Percentiles rank a stretch among this genome's conserved stretches.
Conservation (phyloP, 2,329 filamentous ascomycete species). For the Beauveria australis region DNA sequence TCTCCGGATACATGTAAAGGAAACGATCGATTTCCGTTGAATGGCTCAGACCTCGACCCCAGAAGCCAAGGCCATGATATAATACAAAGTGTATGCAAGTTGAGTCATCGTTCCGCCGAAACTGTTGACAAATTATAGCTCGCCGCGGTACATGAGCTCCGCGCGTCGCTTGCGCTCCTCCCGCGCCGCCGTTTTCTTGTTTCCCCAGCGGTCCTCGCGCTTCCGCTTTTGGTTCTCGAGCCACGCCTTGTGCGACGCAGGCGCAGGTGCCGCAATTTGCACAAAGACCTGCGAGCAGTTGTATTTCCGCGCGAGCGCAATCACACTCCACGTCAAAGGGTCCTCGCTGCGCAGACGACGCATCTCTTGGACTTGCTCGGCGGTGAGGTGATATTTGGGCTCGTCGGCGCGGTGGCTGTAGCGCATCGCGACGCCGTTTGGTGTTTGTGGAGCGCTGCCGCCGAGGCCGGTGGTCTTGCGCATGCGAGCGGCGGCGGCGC, state of each 20-base stretch:
- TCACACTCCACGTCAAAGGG: constrained; percentile 47
- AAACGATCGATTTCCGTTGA: not conserved
- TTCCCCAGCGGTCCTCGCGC: constrained; percentile 49
- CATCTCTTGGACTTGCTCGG: constrained; percentile 52
- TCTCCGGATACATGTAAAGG: not conserved
- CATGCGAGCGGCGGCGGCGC: constrained; percentile 37
- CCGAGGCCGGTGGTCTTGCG: constrained; percentile 30
- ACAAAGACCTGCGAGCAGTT: constrained; percentile 49
- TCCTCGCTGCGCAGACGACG: constrained; percentile 44
- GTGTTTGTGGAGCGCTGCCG: constrained; percentile 12
- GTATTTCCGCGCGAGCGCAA: constrained; percentile 44
- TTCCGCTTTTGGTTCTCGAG: constrained; percentile 38
- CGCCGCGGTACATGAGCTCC: constrained; percentile 42
- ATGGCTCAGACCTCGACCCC: not conserved
- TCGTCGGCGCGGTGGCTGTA: constrained; percentile 24
- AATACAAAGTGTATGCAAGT: constrained; percentile 7
- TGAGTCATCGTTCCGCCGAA: not conserved
- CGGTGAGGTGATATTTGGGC: constrained; percentile 43
- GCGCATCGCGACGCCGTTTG: constrained; percentile 25
- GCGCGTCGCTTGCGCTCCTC: constrained; percentile 47
- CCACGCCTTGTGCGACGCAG: constrained; percentile 37
- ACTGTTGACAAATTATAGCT: constrained; percentile 31
- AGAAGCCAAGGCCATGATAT: not conserved
- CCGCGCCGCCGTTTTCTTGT: constrained; percentile 43
- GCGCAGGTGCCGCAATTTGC: constrained; percentile 47